Percentiles rank a stretch among this genome's conserved stretches.
phyloP scores from a whole-genome alignment of 2,329 filamentous ascomycete species.

The Penicillium sp. region DNA sequence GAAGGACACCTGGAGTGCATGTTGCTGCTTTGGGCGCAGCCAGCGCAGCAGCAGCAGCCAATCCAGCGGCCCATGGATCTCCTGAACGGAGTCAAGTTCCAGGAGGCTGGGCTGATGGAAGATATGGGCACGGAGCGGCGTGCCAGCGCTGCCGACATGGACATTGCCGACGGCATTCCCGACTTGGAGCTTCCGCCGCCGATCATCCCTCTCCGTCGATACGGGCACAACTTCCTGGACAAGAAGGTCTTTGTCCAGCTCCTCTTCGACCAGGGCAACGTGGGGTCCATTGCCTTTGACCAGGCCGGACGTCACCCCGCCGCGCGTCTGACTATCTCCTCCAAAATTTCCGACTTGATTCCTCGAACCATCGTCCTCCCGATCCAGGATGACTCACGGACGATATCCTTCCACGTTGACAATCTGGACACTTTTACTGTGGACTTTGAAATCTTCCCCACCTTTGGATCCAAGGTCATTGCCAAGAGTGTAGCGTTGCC shows the following conservation, averaged over 20 bases:
- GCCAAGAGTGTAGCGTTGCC: conserved; percentile 90
- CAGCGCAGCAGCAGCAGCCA: conserved; percentile 15
- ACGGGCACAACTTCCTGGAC: conserved; percentile 97
- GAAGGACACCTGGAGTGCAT: conserved; percentile 95
- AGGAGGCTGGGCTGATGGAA: conserved; percentile 22
- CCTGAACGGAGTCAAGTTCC: conserved; percentile 30
- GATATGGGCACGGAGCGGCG: conserved; percentile 24
- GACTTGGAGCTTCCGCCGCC: conserved; percentile 87
- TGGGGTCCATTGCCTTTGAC: conserved; percentile 83
- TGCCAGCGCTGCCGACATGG: conserved; percentile 57
- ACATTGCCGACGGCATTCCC: conserved; percentile 77
- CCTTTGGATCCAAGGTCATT: conserved; percentile 95
- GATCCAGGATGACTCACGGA: conserved; percentile 89
- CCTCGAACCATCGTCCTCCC: conserved; percentile 93
- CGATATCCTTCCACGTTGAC: conserved; percentile 94
- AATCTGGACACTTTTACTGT: conserved; percentile 87
- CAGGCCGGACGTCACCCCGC: conserved; percentile 95
- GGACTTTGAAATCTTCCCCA: conserved; percentile 96
- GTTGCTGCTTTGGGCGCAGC: conserved; percentile 61
- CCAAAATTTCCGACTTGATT: conserved; percentile 91
- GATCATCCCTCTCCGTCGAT: conserved; percentile 88
- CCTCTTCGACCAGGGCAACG: conserved; percentile 65
- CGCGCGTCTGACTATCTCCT: conserved; percentile 89
- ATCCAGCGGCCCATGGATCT: conserved; percentile 29
- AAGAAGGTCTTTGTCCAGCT: conserved; percentile 95